Conservation (phyloP, 768 basidiomycete genomes). For the Leccinum broughii region DNA sequence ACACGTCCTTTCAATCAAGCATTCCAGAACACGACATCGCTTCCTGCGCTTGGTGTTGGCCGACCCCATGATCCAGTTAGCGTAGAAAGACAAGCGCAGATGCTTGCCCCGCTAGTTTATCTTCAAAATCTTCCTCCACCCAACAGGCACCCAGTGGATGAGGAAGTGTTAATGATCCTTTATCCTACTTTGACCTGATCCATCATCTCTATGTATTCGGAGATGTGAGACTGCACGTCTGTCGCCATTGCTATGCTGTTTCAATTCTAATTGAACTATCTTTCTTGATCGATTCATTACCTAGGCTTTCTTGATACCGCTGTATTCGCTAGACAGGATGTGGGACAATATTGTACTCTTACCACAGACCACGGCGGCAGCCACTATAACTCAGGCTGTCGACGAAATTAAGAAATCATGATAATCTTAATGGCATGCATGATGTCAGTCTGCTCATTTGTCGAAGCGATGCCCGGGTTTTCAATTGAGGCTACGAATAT, state of each 20-base stretch:
- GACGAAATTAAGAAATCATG: neutral
- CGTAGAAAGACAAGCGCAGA: conserved; percentile 25
- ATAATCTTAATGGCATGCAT: neutral
- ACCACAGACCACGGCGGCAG: neutral
- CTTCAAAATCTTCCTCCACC: conserved; percentile 59
- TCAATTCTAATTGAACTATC: conserved; percentile 7
- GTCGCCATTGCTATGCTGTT: conserved; percentile 14
- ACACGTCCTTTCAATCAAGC: conserved; percentile 18
- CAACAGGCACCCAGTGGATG: conserved; percentile 69
- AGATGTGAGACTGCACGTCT: conserved; percentile 10
- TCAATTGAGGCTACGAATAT: neutral
- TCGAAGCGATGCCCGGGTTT: neutral
- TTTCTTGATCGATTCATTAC: conserved; percentile 2
- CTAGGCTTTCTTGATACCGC: conserved; percentile 20
- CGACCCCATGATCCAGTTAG: conserved; percentile 1
- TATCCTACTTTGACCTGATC: conserved; percentile 34
- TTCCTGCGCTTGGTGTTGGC: conserved; percentile 2
- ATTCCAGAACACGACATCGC: conserved; percentile 5
- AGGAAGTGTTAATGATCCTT: conserved; percentile 67
- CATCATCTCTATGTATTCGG: conserved; percentile 11
- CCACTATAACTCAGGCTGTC: neutral
- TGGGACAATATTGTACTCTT: conserved; percentile 18
- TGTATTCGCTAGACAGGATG: conserved; percentile 26
- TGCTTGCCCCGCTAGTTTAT: conserved; percentile 64
- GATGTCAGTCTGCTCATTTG: neutral